A percentile compares a stretch with the other conserved stretches of the same genome.
phyloP scores from a whole-genome alignment of 2,329 filamentous ascomycete genomes.

The Colletotrichum tropicicola region DNA sequence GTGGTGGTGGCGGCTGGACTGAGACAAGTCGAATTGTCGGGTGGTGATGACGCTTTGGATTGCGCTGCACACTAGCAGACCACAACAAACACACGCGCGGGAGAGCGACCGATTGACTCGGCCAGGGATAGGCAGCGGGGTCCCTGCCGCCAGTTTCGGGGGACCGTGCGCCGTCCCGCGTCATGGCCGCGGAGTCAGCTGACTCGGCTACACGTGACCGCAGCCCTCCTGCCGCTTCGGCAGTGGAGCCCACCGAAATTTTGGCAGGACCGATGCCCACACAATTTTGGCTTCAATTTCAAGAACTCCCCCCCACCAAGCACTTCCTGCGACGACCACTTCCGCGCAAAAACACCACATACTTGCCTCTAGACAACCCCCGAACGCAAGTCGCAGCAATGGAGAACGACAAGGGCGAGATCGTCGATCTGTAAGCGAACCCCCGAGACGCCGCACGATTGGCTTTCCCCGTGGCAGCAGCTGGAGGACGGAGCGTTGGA shows the following conservation, averaged over 20 bases:
- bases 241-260: slow-evolving; percentile 33
- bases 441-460: slow-evolving; percentile 17
- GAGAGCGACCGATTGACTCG: too few species aligned
- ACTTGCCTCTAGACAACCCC: slow-evolving; percentile 41
- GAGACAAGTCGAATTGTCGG: too few species aligned
- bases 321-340: slow-evolving; percentile 26
- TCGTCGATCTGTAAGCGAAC: slow-evolving; percentile 92
- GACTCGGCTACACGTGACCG: slow-evolving; percentile 42
- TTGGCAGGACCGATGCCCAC: not conserved
- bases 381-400: slow-evolving; percentile 70
- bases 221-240: slow-evolving; percentile 39
- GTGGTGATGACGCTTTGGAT: too few species aligned
- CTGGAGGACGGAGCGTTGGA: not conserved
- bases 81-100: too few species aligned
- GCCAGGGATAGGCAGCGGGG: too few species aligned
- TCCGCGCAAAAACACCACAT: slow-evolving; percentile 36
- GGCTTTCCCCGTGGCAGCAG: too few species aligned
- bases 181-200: slow-evolving; percentile 45
- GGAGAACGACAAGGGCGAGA: slow-evolving; percentile 99
- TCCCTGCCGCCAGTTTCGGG: too few species aligned
- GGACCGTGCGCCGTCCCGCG: slow-evolving; percentile 32
- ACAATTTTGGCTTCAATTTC: slow-evolving; percentile 38
- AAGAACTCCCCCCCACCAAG: slow-evolving; percentile 17
- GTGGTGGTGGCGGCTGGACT: too few species aligned
- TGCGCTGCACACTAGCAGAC: too few species aligned